Percentiles rank a stretch among this genome's conserved stretches.
Conservation (phyloP, 352 stramenopile genomes). For the Halophytophthora batemanensis region DNA sequence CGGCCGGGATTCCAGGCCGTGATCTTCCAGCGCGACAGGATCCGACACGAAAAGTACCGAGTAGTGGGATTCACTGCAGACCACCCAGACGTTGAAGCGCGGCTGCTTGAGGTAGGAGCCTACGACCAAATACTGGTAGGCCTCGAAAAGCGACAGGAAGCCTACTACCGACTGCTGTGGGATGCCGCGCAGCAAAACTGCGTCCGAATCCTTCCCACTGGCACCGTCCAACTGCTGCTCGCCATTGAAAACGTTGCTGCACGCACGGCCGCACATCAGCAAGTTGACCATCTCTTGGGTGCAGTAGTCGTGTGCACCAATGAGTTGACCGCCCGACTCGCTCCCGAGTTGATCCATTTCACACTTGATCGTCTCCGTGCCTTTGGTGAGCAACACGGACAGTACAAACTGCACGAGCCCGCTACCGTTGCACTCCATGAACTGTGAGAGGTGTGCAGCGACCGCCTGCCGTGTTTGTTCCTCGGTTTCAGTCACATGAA, state of each 20-base stretch:
- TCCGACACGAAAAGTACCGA: constrained; percentile 78
- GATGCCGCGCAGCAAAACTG: constrained; percentile 72
- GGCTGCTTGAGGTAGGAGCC: constrained; percentile 79
- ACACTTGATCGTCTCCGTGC: constrained; percentile 39
- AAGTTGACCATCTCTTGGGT: constrained; percentile 97
- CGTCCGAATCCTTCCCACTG: constrained; percentile 54
- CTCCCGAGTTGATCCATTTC: constrained; percentile 87
- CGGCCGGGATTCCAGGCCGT: constrained; percentile 26
- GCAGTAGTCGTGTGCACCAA: constrained; percentile 87
- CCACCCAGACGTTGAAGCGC: constrained; percentile 80
- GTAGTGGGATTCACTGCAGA: constrained; percentile 93
- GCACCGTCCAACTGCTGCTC: constrained; percentile 61
- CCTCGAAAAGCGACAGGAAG: constrained; percentile 92
- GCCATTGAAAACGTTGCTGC: constrained; percentile 95
- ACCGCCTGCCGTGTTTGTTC: constrained; percentile 37
- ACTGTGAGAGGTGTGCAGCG: constrained; percentile 33
- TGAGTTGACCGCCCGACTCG: constrained; percentile 53
- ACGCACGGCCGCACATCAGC: constrained; percentile 89
- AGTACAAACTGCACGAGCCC: constrained; percentile 73
- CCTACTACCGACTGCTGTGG: constrained; percentile 51
- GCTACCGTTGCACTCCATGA: constrained; percentile 52
- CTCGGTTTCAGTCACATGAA: constrained; percentile 33
- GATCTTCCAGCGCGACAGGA: constrained; percentile 18
- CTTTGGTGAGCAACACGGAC: constrained; percentile 67
- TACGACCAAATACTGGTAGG: constrained; percentile 87